Evolutionary conservation across 805 yeast genomes (phyloP).

Genomic region (Saturnispora hagleri): DNA sequence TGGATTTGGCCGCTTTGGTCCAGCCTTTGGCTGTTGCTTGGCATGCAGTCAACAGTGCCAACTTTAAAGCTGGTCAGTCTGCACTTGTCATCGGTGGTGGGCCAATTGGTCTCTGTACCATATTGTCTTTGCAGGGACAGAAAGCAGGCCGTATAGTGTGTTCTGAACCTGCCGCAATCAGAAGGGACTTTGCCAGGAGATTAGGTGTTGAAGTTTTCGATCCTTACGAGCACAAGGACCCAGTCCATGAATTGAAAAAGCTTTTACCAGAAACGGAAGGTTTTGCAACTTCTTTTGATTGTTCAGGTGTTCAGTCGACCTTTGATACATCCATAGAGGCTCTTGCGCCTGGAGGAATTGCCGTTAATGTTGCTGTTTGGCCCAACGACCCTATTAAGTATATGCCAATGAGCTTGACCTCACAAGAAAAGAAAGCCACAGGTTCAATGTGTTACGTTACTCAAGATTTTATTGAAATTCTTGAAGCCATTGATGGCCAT

Average conservation of each 20-base stretch:
- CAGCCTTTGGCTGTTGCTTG: conserved; percentile 55
- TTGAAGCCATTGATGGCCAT: conserved; percentile 40
- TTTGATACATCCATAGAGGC: conserved; percentile 42
- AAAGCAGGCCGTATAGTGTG: conserved; percentile 44
- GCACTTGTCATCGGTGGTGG: conserved; percentile 55
- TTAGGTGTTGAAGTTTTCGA: conserved; percentile 42
- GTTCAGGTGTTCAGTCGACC: conserved; percentile 48
- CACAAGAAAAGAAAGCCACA: conserved; percentile 44
- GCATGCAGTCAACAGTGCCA: conserved; percentile 47
- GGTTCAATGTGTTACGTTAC: conserved; percentile 57
- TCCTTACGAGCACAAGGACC: conserved; percentile 35
- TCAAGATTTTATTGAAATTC: conserved; percentile 48
- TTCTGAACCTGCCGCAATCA: conserved; percentile 48
- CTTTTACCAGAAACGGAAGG: conserved; percentile 36
- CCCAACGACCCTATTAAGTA: conserved; percentile 40
- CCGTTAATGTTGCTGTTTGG: conserved; percentile 63
- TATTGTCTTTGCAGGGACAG: conserved; percentile 43
- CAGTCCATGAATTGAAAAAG: conserved; percentile 30
- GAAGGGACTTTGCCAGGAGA: conserved; percentile 48
- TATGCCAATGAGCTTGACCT: conserved; percentile 47
- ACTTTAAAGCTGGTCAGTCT: conserved; percentile 32
- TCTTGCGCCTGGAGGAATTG: conserved; percentile 43
- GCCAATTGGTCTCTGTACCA: conserved; percentile 52
- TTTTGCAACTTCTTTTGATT: conserved; percentile 42
- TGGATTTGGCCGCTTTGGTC: conserved; percentile 38